Conservation (phyloP, 805 yeast species). For the Metahyphopichia silvanorum region DNA sequence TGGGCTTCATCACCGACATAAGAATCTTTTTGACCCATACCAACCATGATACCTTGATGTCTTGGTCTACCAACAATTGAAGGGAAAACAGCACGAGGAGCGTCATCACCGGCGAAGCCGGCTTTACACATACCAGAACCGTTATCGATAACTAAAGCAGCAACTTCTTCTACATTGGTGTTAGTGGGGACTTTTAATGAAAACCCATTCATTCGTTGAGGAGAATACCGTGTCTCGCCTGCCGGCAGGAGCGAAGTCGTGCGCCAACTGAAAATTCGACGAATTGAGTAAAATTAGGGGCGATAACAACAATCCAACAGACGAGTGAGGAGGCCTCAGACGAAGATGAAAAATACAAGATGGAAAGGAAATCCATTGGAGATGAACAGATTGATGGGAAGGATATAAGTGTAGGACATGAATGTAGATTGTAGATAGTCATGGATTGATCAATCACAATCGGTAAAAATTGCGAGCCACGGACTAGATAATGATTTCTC, state of each 20-base stretch:
- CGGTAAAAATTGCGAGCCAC: no score
- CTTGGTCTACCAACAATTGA: conserved; percentile 99
- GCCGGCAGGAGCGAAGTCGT: conserved; percentile 1
- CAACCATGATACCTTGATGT: conserved; percentile 99
- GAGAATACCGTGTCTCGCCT: background rate
- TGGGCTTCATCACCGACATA: conserved; percentile 99
- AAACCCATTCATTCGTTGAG: no score
- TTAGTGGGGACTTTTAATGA: conserved; percentile 19
- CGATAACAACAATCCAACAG: no score
- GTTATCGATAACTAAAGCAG: conserved; percentile 88
- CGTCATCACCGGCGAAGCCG: conserved; percentile 99
- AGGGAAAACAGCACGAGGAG: conserved; percentile 99
- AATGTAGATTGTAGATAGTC: no score
- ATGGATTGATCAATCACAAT: no score
- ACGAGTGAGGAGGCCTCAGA: no score
- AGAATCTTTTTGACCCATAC: conserved; percentile 99
- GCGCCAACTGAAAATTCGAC: conserved; percentile 1
- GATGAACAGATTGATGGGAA: no score
- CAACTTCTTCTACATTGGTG: conserved; percentile 40
- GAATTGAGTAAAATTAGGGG: no score
- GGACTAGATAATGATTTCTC: no score
- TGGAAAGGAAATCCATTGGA: no score
- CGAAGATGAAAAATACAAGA: no score
- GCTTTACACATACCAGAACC: conserved; percentile 99
- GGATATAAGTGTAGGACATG: no score